These are phyloP conservation scores for Cutaneotrichosporon sp. DNA, from an alignment of 1,284 basidiomycete genomes.

Conservation along the genomic window DNA sequence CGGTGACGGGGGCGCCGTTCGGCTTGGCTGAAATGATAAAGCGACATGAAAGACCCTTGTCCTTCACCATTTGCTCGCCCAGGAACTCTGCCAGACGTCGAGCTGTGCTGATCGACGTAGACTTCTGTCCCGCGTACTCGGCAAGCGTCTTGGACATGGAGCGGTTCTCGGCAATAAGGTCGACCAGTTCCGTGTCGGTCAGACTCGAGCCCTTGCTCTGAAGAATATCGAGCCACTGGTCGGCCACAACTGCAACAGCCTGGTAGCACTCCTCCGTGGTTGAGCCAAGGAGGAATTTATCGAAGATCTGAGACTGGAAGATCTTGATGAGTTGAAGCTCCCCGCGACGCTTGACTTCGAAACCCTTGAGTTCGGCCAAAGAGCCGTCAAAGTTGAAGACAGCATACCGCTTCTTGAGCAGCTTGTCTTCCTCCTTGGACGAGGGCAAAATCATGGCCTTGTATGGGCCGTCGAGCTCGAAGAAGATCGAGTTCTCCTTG, in stretches of 20 bases:
- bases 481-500: conserved; percentile 99
- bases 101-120: conserved; percentile 96
- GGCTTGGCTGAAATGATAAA: conserved; percentile 98
- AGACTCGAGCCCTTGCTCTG: conserved; percentile 79
- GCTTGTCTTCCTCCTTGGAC: conserved; percentile 98
- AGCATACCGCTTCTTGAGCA: conserved; percentile 98
- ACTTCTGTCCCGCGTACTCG: conserved; percentile 95
- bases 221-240: conserved; percentile 96
- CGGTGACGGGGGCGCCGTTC: conserved; percentile 89
- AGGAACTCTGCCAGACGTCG: conserved; percentile 93
- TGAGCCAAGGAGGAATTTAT: conserved; percentile 87
- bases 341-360: conserved; percentile 97
- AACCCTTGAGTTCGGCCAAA: conserved; percentile 95
- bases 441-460: conserved; percentile 98
- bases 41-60: conserved; percentile 97
- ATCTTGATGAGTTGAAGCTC: conserved; percentile 99
- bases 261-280: conserved; percentile 95
- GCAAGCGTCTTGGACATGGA: conserved; percentile 97
- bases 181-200: conserved; percentile 87
- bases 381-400: conserved; percentile 99
- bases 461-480: conserved; percentile 98
- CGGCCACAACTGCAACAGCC: conserved; percentile 86
- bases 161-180: conserved; percentile 96
- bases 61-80: conserved; percentile 98
- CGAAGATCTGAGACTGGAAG: conserved; percentile 98